Base-by-base conservation (phyloP, 306 rosid species). In the Fragaria nilgerrensis region DNA sequence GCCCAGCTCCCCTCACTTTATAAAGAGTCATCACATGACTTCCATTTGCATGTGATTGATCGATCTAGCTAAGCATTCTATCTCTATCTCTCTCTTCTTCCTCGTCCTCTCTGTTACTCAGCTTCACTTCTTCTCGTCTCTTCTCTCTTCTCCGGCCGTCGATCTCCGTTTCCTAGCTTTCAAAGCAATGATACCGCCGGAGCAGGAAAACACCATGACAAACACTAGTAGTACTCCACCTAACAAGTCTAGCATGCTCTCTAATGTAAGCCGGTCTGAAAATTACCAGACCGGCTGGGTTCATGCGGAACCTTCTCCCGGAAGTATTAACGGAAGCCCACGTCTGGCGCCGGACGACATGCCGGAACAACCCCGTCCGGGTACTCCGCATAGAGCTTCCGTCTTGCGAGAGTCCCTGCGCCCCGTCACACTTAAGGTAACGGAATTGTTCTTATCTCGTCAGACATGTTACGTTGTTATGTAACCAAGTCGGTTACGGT, bases 381-480 rank as follows among this genome's bases (percentile, higher is more conserved):
- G 5, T 16, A 63, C 55, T 36, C 23, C 86, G 0, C 52, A 37
- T 29, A 81, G 77, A 75, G 70, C 77, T 73, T 85, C 91, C 36
- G 75, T 89, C 81, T 88, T 89, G 76, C 87, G 79, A 8, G 87
- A 85, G 80, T 80, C 94, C 50, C 44, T 91, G 55, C 86, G 85
- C 19, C 96, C 96, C 2, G 79, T 93, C 16, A 90, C 90, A 9
- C 91, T 93, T 67, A 89, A 81, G 86, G 96, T 88, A 85, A 64
- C 41, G 2, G 16, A 9, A 62, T 45, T 45, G 1, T 37, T 13
- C 16, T 44, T 36, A 3, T 15, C 4, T 32, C 7, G 22, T 62
- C 19, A 9, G 9, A 49, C 62, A 27, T 49, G 75, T 43, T 43
- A 53, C 2, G 9, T 65, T 7, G 52, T 72, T 72, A 53, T 2